Evolutionary conservation across 2,329 filamentous ascomycete genomes (phyloP).

Genomic region (Scedosporium apiospermum): DNA sequence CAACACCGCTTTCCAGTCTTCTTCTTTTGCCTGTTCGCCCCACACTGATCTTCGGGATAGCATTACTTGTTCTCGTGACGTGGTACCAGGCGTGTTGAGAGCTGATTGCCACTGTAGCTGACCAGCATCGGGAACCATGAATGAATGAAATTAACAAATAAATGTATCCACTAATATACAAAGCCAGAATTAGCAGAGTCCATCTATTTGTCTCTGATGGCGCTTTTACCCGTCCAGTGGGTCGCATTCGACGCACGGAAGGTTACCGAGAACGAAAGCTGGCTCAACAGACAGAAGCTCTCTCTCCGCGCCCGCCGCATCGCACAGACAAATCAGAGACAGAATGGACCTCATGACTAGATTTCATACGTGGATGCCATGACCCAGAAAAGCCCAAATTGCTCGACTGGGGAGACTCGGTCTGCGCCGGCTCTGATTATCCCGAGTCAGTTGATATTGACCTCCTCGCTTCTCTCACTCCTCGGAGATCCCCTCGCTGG

Average conservation of each 20-base stretch:
- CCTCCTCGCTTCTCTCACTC: not conserved
- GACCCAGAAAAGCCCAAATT: not conserved
- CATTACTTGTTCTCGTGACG: not conserved
- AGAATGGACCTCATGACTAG: constrained; percentile 1
- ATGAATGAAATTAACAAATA: not conserved
- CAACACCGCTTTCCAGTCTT: not conserved
- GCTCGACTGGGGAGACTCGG: not conserved
- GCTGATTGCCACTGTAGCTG: not conserved
- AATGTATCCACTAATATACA: not conserved
- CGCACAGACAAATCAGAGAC: not conserved
- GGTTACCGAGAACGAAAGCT: not conserved
- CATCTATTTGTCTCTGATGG: not conserved
- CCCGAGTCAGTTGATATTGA: not conserved
- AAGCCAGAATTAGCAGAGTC: not conserved
- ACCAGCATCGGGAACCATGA: no score
- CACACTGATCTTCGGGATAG: not conserved
- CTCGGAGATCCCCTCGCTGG: not conserved
- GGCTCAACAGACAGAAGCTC: not conserved
- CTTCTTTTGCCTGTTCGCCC: not conserved
- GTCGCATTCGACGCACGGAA: not conserved
- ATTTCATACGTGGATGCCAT: not conserved
- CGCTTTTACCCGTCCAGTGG: not conserved
- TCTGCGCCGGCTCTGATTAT: not conserved
- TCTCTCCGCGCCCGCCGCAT: not conserved
- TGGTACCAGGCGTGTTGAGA: not conserved